Conservation (phyloP, 2,329 filamentous ascomycete species). For the Elsinoe arachidis region DNA sequence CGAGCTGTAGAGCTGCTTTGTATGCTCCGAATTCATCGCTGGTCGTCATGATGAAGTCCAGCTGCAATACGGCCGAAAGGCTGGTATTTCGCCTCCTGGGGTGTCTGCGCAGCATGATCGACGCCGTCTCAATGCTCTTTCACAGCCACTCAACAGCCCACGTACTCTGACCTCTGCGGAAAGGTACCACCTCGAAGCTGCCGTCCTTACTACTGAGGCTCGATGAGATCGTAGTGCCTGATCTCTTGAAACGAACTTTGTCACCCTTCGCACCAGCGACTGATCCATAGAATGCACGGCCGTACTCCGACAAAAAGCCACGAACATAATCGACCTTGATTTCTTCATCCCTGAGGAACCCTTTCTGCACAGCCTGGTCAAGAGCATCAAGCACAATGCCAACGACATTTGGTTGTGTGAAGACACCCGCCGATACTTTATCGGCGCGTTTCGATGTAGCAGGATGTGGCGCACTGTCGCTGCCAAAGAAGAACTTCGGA, state of each 20-base stretch:
- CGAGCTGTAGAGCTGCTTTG: too few relatives aligned
- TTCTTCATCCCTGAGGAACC: conserved; percentile 45
- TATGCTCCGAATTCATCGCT: too few relatives aligned
- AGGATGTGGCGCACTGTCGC: conserved; percentile 64
- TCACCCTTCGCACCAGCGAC: conserved; percentile 38
- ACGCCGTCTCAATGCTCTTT: background rate
- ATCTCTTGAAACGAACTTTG: conserved; percentile 50
- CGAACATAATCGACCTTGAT: conserved; percentile 47
- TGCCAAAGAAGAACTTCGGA: conserved; percentile 64
- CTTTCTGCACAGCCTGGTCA: conserved; percentile 51
- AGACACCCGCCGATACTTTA: conserved; percentile 62
- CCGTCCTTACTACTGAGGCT: conserved; percentile 46
- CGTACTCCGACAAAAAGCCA: conserved; percentile 50
- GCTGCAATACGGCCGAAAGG: too few relatives aligned
- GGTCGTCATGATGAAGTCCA: too few relatives aligned
- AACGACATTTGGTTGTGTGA: conserved; percentile 65
- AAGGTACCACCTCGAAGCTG: conserved; percentile 55
- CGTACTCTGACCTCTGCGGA: conserved; percentile 52
- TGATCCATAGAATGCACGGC: conserved; percentile 48
- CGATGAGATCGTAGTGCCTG: conserved; percentile 46
- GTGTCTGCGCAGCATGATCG: background rate
- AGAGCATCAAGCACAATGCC: conserved; percentile 58
- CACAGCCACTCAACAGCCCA: conserved; percentile 46
- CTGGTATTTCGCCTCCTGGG: too few relatives aligned
- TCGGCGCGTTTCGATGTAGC: conserved; percentile 51